Base-by-base conservation (phyloP, 768 basidiomycete species). In the Naganishia vaughanmartiniae region DNA sequence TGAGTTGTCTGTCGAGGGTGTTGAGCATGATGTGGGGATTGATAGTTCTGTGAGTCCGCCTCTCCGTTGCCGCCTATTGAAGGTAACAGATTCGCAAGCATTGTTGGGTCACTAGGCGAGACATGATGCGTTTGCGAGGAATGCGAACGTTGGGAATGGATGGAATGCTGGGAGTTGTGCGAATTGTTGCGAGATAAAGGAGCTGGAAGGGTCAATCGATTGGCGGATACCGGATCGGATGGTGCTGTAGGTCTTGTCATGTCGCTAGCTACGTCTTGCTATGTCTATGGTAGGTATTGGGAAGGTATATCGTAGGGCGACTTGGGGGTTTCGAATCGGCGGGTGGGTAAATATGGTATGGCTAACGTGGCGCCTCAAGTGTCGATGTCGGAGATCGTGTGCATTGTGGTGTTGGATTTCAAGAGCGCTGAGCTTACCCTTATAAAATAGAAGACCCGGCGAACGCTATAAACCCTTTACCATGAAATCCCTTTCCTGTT, bases 51-150 rank as follows among this genome's bases (percentile, higher is more conserved):
- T 21, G 48, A 51, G 12, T 51, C 48, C 24, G 48, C n/a, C n/a
- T 39, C 36, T 45, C 46, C 60, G 36, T 45, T n/a, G 1, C 36
- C 15, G 14, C 10, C 4, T 26, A 46, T 45, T 0, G 60, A 26
- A 19, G 21, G 39, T 30, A 63, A 15, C 10, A 42, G 36, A 28
- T 63, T 30, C 24, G 28, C 24, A 24, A 63, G 60, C 10, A 24
- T 42, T 7, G 60, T 45, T 14, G 60, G 60, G 39, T 63, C 60
- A 36, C 60, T 63, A 24, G 60, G 39, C 17, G 36, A n/a, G 26
- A 45, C 60, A 42, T 63, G 60, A 7, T 63, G 60, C 60, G 60
- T 63, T 63, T 63, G 60, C n/a, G 60, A 63, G 17, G 60, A 42
- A 63, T 63, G 60, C 39, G 60, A 63, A 26, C 60, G 2, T 19